Conservation (phyloP, 2,329 filamentous ascomycete species). For the Xylariales sp. region DNA sequence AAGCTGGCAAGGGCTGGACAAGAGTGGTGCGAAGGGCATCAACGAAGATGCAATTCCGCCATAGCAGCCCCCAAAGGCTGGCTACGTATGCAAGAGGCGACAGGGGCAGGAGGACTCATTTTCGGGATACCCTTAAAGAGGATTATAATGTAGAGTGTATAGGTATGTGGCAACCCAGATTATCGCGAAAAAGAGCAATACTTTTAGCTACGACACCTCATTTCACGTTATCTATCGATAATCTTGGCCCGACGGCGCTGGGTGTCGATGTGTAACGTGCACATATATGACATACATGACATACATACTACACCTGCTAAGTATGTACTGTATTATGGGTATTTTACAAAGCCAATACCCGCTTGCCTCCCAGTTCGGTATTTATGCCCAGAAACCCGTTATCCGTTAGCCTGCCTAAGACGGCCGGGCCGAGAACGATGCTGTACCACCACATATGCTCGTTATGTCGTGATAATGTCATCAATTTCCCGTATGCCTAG, state of each 20-base stretch:
- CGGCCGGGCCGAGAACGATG: slow-evolving; percentile 12
- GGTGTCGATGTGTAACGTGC: slow-evolving; percentile 10
- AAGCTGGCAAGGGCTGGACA: slow-evolving; percentile 64
- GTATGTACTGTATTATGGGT: slow-evolving; percentile 7
- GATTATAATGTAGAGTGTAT: slow-evolving; percentile 22
- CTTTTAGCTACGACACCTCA: slow-evolving; percentile 10
- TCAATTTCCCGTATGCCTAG: slow-evolving; percentile 4
- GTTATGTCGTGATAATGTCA: background rate
- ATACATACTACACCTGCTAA: too few species aligned
- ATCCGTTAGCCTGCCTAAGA: slow-evolving; percentile 1
- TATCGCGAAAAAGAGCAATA: slow-evolving; percentile 13
- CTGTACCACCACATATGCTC: background rate
- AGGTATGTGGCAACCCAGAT: slow-evolving; percentile 17
- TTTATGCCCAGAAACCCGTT: slow-evolving; percentile 11
- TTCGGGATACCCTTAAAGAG: slow-evolving; percentile 29
- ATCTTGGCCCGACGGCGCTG: slow-evolving; percentile 4
- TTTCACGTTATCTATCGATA: slow-evolving; percentile 29
- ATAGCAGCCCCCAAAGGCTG: slow-evolving; percentile 9
- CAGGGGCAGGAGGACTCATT: slow-evolving; percentile 23
- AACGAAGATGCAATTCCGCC: slow-evolving; percentile 38
- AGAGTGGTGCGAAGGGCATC: slow-evolving; percentile 56
- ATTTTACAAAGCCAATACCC: slow-evolving; percentile 1
- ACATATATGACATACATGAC: background rate
- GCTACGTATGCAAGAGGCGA: slow-evolving; percentile 9
- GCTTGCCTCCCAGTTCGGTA: slow-evolving; percentile 14